Base-by-base conservation (phyloP, 768 basidiomycete species). In the Kwoniella bestiolae region DNA sequence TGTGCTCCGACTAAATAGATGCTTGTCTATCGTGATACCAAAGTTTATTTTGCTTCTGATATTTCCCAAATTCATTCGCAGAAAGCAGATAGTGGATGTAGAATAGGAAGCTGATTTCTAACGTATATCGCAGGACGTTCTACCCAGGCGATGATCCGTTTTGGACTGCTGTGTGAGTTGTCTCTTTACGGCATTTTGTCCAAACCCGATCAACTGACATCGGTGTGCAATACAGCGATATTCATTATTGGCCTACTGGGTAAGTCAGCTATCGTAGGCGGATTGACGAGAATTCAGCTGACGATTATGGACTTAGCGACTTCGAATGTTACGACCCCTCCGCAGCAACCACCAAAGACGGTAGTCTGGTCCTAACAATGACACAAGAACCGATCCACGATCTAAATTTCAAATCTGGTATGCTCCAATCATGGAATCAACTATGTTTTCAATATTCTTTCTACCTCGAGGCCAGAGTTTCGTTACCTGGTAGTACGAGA, bases 381-480 rank as follows among this genome's bases (percentile, higher is more conserved):
- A 84, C 85, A 12, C 87, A 92, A 82, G 82, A 85, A 67, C 83
- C 81, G 23, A 89, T 84, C 63, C 89, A 96, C 75, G 86, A 91
- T 72, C 84, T 98, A 66, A 91, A 94, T 79, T 98, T 91, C 79
- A 70, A 87, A 82, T 87, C 76, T n/a, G 73, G 73, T 8, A 74
- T 79, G 75, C 67, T 94, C 9, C 88, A 90, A 70, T 86, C 88
- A 14, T 96, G 94, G 94, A 95, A 96, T 82, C 92, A 96, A 82
- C 82, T 96, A 60, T 98, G 94, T 82, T 96, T 94, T 82, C 94
- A 88, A 18, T 72, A 75, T 55, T 92, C 92, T 0, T 93, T 92
- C 2, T 93, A 94, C 76, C 83, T 97, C 62, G 96, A 96, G 82
- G 80, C 71, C 3, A 62, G 71, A 11, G 69, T 78, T 0, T 70